Base-by-base conservation (phyloP, 768 basidiomycete genomes). In the Boletus vinaceobasis region DNA sequence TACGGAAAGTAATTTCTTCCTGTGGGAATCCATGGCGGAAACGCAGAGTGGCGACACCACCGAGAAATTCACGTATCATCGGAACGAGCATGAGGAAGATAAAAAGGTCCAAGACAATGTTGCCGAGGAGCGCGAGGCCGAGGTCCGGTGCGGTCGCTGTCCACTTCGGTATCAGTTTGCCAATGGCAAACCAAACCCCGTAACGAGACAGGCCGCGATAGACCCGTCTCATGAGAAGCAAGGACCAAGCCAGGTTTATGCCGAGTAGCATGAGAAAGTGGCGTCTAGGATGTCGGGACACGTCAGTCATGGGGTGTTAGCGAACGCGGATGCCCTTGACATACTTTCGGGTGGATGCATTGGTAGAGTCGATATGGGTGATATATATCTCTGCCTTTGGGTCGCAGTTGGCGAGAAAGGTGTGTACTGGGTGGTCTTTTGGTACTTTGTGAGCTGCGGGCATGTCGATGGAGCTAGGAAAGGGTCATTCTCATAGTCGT, bases 1-100 rank as follows among this genome's bases (percentile, higher is more conserved):
- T 70, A 36, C 70, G 68, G 38, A 72, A 72, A 1, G 72, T 49
- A 5, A 70, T 57, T 47, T 70, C 69, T 27, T 63, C 37, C 36
- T 42, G 48, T 5, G 64, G 68, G 36, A 72, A 70, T 23, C 70
- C 70, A 27, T 68, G 55, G 47, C 56, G 60, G 48, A 61, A 55
- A 48, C 69, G 69, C 44, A 72, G 43, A 5, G 43, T 35, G 9
- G 57, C 62, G 7, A 50, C 19, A 21, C 65, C 61, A 10, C 14
- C 45, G 42, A 65, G 10, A 33, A 72, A 70, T 45, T 59, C 60
- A 9, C 53, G 60, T 23, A 68, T 43, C 42, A 70, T 49, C 4
- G 69, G 69, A 31, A 60, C 11, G 19, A 72, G 57, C 10, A 65
- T 27, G n/a, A 60, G 4, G 50, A 70, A 65, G 27, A 70, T 40